Percentiles rank a stretch among this genome's conserved stretches.
These are phyloP conservation scores for Xylaria hypoxylon DNA, from an alignment of 2,329 filamentous ascomycete species.

Conservation along the genomic window DNA sequence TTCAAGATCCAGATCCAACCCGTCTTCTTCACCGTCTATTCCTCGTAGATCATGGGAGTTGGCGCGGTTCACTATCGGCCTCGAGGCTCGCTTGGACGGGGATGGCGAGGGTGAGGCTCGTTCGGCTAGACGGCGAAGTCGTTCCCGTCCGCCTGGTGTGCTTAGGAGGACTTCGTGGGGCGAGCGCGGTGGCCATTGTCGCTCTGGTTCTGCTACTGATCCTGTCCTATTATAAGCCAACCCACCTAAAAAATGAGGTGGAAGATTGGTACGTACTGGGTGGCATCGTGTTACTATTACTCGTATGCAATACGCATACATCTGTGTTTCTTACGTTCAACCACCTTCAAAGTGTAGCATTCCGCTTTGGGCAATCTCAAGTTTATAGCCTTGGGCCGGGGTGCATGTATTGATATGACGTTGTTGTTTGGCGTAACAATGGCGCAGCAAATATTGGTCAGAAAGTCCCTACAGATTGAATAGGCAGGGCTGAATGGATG, in stretches of 20 bases:
- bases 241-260: constrained; percentile 18
- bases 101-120: constrained; percentile 77
- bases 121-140: constrained; percentile 75
- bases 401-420: constrained; percentile 8
- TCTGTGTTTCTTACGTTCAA: constrained; percentile 24
- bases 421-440: constrained; percentile 2
- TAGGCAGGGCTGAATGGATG: not conserved
- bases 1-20: constrained; percentile 53
- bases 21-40: constrained; percentile 42
- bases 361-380: not conserved
- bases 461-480: not conserved
- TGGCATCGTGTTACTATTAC: constrained; percentile 42
- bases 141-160: constrained; percentile 83
- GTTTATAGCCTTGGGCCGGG: not conserved
- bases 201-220: constrained; percentile 55
- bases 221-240: constrained; percentile 41
- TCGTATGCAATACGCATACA: constrained; percentile 29
- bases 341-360: constrained; percentile 18
- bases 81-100: constrained; percentile 63
- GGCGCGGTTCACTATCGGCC: constrained; percentile 48
- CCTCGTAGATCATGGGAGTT: constrained; percentile 39
- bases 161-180: constrained; percentile 72
- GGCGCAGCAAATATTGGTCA: not conserved
- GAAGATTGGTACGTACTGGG: constrained; percentile 41
- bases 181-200: constrained; percentile 75